phyloP scores from a whole-genome alignment of 2,329 filamentous ascomycete species.

The Cytospora piceicola region DNA sequence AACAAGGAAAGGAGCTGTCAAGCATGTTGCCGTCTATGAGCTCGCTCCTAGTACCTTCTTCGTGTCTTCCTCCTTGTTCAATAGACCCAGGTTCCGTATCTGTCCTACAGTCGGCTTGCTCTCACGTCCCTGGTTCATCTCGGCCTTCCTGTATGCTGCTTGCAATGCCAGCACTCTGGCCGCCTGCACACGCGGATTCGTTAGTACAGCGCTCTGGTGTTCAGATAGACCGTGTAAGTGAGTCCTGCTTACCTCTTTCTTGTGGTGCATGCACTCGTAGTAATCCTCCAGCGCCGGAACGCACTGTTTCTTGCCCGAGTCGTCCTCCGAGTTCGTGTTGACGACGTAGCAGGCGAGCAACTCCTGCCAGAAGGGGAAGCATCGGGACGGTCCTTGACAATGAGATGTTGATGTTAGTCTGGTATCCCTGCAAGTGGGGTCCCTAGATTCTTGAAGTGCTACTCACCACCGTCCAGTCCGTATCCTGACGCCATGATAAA shows the following conservation, averaged over 20 bases:
- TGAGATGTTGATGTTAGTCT: conserved; percentile 1
- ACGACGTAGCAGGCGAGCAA: conserved; percentile 97
- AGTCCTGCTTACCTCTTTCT: conserved; percentile 80
- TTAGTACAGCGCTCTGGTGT: conserved; percentile 10
- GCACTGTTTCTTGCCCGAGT: conserved; percentile 86
- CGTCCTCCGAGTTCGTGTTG: conserved; percentile 80
- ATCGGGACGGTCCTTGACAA: conserved; percentile 67
- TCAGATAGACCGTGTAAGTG: neutral
- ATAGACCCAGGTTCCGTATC: conserved; percentile 83
- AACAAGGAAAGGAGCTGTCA: conserved; percentile 8
- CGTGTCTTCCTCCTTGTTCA: conserved; percentile 83
- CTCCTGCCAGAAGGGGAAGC: conserved; percentile 99
- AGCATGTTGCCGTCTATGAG: conserved; percentile 29
- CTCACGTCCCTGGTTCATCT: conserved; percentile 75
- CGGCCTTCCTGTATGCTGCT: conserved; percentile 80
- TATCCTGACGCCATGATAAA: conserved; percentile 33
- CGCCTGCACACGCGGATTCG: conserved; percentile 55
- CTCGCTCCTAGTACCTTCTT: conserved; percentile 57
- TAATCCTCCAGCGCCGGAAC: conserved; percentile 87
- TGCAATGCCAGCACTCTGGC: conserved; percentile 79
- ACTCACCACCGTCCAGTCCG: conserved; percentile 49
- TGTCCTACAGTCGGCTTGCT: conserved; percentile 80
- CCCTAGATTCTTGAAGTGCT: conserved; percentile 21
- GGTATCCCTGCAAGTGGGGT: conserved; percentile 28
- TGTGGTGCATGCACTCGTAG: conserved; percentile 98